Conservation (phyloP, 73 alveolate genomes). For the Paramecium tetraurelia region DNA sequence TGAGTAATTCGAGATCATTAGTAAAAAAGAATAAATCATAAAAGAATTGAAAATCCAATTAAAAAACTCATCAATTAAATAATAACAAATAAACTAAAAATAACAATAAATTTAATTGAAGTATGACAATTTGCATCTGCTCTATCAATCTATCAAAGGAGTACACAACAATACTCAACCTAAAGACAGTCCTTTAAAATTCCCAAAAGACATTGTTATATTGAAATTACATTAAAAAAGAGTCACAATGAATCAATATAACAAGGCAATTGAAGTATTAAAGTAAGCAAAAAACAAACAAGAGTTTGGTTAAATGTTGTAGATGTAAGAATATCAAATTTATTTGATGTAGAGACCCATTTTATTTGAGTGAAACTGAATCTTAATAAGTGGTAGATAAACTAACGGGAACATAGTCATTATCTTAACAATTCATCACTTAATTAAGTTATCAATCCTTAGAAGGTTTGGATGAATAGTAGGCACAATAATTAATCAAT, state of each 20-base stretch:
- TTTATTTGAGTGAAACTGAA: neutral
- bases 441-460: neutral
- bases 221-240: neutral
- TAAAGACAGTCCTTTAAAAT: neutral
- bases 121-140: neutral
- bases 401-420: neutral
- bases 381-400: neutral
- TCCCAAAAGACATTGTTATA: neutral
- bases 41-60: neutral
- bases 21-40: neutral
- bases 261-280: neutral
- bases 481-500: neutral
- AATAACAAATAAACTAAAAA: neutral
- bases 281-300: neutral
- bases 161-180: neutral
- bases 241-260: neutral
- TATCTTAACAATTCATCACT: neutral
- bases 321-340: neutral
- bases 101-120: neutral
- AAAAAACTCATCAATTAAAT: neutral
- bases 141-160: neutral
- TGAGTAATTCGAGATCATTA: neutral
- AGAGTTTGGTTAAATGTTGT: neutral
- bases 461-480: slow-evolving; percentile 1
- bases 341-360: neutral